Evolutionary conservation across 306 rosid genomes (phyloP).

Genomic region (Sesbania bispinosa): DNA sequence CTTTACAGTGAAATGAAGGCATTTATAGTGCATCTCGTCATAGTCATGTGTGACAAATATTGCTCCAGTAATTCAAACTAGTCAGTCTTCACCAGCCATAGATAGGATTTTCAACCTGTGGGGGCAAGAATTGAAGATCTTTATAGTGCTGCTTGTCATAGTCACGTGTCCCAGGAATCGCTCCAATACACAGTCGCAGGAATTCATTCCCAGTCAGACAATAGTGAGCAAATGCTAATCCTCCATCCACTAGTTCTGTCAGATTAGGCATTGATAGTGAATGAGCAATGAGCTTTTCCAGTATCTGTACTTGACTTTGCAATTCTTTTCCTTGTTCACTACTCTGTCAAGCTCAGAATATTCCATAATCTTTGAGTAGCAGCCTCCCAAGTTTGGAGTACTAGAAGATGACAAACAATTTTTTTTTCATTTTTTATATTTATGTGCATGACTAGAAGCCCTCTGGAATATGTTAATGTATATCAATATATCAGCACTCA

Average conservation of each 20-base stretch:
- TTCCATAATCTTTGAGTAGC: conserved; percentile 86
- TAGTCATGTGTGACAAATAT: conserved; percentile 44
- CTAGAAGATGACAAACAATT: too few relatives aligned
- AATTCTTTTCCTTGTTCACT: conserved; percentile 38
- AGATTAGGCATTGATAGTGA: conserved; percentile 57
- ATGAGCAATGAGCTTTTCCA: conserved; percentile 29
- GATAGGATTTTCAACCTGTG: conserved; percentile 82
- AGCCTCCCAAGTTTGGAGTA: conserved; percentile 99
- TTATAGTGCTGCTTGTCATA: conserved; percentile 79
- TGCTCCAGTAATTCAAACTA: not conserved
- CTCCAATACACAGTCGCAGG: conserved; percentile 80
- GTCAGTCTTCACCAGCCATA: conserved; percentile 69
- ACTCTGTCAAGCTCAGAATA: conserved; percentile 69
- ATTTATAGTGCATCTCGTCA: conserved; percentile 49
- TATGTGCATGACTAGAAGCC: too few relatives aligned
- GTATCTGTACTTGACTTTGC: conserved; percentile 23
- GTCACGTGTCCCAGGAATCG: conserved; percentile 82
- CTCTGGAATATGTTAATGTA: too few relatives aligned
- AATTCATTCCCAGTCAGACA: conserved; percentile 85
- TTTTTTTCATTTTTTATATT: too few relatives aligned
- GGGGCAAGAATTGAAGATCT: conserved; percentile 77
- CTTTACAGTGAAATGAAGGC: not conserved
- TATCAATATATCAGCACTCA: too few relatives aligned
- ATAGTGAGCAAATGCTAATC: conserved; percentile 89
- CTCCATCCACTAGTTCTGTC: conserved; percentile 68